These are phyloP conservation scores for Ceratobasidium sp. DNA, from an alignment of 1,284 basidiomycete species.

Conservation along the genomic window DNA sequence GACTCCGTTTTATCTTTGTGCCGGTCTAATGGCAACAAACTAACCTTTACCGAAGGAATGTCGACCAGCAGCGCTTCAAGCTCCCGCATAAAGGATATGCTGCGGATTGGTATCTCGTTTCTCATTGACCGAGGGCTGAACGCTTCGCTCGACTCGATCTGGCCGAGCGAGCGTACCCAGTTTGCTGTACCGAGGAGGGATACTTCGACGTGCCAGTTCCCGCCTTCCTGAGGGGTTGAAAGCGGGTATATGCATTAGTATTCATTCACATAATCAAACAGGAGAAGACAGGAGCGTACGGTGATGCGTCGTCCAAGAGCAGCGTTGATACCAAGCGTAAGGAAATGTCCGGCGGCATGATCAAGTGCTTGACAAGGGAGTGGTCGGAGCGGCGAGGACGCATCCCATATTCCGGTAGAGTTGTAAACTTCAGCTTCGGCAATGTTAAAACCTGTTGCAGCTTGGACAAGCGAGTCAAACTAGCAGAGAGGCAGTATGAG, in stretches of 20 bases:
- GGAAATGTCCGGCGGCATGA: constrained; percentile 71
- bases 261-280: not conserved
- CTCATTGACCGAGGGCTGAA: not conserved
- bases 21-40: not conserved
- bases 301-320: constrained; percentile 67
- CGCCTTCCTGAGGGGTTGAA: constrained; percentile 64
- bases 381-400: constrained; percentile 58
- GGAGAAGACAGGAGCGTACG: constrained; percentile 53
- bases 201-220: constrained; percentile 71
- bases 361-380: constrained; percentile 75
- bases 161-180: constrained; percentile 69
- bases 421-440: constrained; percentile 67
- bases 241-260: not conserved
- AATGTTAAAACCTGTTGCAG: constrained; percentile 71
- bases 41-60: constrained; percentile 3
- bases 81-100: not conserved
- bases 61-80: constrained; percentile 1
- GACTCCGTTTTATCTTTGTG: not conserved
- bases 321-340: constrained; percentile 70
- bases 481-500: constrained; percentile 50
- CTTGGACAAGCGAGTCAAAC: constrained; percentile 79
- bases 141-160: constrained; percentile 56
- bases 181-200: constrained; percentile 68
- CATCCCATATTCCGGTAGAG: constrained; percentile 41
- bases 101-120: not conserved